Percentiles rank a stretch among this genome's conserved stretches.
Conservation (phyloP, 352 stramenopile species). For the Aphanomyces stellatus region DNA sequence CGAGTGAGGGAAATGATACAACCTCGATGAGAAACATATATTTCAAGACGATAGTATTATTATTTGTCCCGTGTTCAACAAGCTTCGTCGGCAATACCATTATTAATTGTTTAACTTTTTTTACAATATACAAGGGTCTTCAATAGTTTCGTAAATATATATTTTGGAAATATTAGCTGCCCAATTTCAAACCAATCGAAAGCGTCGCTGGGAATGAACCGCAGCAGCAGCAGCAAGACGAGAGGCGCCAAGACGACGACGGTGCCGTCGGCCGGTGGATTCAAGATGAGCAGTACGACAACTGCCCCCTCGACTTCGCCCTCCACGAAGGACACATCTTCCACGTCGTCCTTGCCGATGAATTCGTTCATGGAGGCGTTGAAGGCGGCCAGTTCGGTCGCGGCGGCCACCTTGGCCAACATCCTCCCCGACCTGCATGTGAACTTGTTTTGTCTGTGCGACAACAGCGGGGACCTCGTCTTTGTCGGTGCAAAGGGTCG, state of each 20-base stretch:
- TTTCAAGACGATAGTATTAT: neutral
- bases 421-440: slow-evolving; percentile 13
- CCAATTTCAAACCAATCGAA: slow-evolving; percentile 8
- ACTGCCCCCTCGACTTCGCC: neutral
- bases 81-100: neutral
- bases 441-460: slow-evolving; percentile 13
- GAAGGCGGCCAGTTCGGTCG: neutral
- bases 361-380: neutral
- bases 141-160: too few relatives aligned
- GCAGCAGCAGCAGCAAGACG: neutral
- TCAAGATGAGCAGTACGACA: neutral
- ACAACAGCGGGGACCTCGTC: slow-evolving; percentile 9
- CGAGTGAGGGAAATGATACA: too few relatives aligned
- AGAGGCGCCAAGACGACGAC: neutral
- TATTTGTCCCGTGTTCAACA: neutral
- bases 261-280: neutral
- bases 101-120: neutral
- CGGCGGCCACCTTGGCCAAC: slow-evolving; percentile 8
- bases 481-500: slow-evolving; percentile 16
- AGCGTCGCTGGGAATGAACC: neutral
- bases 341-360: neutral
- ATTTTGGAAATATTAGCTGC: too few relatives aligned
- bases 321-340: neutral
- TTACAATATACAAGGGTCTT: neutral
- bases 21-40: too few relatives aligned